These are phyloP conservation scores for Ceratonia siliqua DNA, from an alignment of 306 rosid genomes.

Conservation along the genomic window DNA sequence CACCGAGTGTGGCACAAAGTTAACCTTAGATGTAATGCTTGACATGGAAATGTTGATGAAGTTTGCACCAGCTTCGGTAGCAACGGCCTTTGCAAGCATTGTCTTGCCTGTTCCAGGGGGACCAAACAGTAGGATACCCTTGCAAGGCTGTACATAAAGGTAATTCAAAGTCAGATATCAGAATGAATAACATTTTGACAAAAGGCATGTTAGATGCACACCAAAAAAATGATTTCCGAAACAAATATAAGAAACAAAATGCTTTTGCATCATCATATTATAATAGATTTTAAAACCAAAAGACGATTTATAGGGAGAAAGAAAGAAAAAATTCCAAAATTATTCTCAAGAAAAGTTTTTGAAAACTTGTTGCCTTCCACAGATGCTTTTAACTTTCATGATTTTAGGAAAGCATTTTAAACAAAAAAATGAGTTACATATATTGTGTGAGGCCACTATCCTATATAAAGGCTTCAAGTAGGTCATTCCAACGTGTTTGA, in stretches of 20 bases:
- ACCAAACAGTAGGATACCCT: slow-evolving; percentile 96
- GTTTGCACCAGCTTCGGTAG: slow-evolving; percentile 99
- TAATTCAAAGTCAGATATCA: slow-evolving; percentile 26
- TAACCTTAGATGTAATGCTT: slow-evolving; percentile 98
- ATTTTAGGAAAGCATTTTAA: neutral
- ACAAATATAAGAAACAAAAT: neutral
- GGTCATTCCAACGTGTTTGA: neutral
- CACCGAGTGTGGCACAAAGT: slow-evolving; percentile 15
- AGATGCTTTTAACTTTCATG: neutral
- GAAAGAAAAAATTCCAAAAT: neutral
- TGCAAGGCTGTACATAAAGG: slow-evolving; percentile 80
- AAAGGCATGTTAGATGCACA: neutral
- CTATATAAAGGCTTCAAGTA: neutral
- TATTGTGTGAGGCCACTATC: neutral
- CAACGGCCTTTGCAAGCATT: slow-evolving; percentile 99
- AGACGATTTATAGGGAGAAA: no score
- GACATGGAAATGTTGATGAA: slow-evolving; percentile 99
- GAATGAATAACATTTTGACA: slow-evolving; percentile 8
- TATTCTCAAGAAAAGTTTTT: slow-evolving; percentile 1
- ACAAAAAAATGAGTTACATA: neutral
- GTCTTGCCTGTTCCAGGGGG: slow-evolving; percentile 99
- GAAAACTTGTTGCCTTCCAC: slow-evolving; percentile 3
- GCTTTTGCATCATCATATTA: neutral
- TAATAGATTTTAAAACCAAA: neutral
- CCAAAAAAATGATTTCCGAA: neutral